A percentile compares a stretch with the other conserved stretches of the same genome.
Evolutionary conservation across 192 early-diverging fungal genomes (phyloP).

Genomic region (Rhizophagus clarus): DNA sequence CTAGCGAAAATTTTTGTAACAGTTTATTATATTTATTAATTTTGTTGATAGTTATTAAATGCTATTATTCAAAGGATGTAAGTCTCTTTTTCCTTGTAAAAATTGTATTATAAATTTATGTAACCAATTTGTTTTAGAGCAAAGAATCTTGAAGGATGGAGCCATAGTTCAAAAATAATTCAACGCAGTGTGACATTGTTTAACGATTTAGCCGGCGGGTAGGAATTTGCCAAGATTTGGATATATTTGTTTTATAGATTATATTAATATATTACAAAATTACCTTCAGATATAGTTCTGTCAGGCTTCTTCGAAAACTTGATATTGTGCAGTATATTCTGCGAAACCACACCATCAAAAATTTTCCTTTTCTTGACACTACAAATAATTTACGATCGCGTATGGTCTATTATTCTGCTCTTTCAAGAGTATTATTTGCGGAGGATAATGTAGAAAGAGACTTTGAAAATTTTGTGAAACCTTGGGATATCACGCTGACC

Average conservation of each 20-base stretch:
- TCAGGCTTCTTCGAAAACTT: conserved; percentile 76
- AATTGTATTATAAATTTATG: conserved; percentile 25
- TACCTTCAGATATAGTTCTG: conserved; percentile 63
- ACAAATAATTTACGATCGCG: conserved; percentile 55
- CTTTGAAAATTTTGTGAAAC: conserved; percentile 74
- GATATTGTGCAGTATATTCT: conserved; percentile 71
- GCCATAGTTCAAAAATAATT: conserved; percentile 55
- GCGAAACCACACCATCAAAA: conserved; percentile 69
- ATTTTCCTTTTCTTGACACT: conserved; percentile 71
- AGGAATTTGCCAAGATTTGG: not conserved
- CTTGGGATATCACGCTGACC: conserved; percentile 60
- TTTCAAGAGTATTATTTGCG: conserved; percentile 76
- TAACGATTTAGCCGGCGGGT: conserved; percentile 75
- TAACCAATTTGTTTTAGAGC: conserved; percentile 49
- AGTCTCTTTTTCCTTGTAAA: not conserved
- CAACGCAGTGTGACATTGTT: conserved; percentile 71
- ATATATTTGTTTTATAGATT: not conserved
- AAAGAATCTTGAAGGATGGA: conserved; percentile 67
- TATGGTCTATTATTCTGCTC: conserved; percentile 74
- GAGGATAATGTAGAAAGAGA: conserved; percentile 61
- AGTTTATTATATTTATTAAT: not conserved
- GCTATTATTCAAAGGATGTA: not conserved
- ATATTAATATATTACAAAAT: not conserved
- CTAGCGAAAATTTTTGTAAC: not conserved
- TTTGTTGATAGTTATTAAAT: not conserved